Conservation (phyloP, 2,329 filamentous ascomycete genomes). For the Calonectria honghensis region DNA sequence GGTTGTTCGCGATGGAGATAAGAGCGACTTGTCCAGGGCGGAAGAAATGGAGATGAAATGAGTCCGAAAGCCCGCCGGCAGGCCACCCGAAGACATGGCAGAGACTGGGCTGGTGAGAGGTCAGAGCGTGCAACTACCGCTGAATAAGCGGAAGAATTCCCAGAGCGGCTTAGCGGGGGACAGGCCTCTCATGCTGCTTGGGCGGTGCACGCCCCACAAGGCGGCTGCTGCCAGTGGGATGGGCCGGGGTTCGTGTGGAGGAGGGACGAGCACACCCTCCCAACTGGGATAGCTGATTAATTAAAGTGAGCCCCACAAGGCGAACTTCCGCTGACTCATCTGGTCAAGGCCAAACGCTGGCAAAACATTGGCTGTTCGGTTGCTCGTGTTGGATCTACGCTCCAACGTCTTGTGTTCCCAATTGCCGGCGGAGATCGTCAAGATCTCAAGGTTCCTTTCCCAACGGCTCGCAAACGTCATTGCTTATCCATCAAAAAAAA, state of each 20-base stretch:
- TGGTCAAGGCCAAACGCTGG: too few species aligned
- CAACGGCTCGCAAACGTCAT: slow-evolving; percentile 31
- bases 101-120: background rate
- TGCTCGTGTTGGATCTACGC: slow-evolving; percentile 3
- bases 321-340: slow-evolving; percentile 32
- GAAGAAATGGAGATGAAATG: slow-evolving; percentile 23
- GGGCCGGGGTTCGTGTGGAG: background rate
- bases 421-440: slow-evolving; percentile 13
- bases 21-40: background rate
- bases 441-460: slow-evolving; percentile 5
- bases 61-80: slow-evolving; percentile 33
- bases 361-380: background rate
- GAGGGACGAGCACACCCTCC: background rate
- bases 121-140: slow-evolving; percentile 23
- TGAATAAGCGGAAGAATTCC: slow-evolving; percentile 37
- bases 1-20: background rate
- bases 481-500: background rate
- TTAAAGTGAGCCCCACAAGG: background rate
- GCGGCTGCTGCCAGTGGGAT: slow-evolving; percentile 1
- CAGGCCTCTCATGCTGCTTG: slow-evolving; percentile 2
- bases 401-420: background rate
- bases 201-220: slow-evolving; percentile 11
- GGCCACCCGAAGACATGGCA: background rate
- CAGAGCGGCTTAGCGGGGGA: background rate
- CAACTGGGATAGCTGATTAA: slow-evolving; percentile 1